Conservation (phyloP, 805 yeast species). For the Metschnikowia continentalis region DNA sequence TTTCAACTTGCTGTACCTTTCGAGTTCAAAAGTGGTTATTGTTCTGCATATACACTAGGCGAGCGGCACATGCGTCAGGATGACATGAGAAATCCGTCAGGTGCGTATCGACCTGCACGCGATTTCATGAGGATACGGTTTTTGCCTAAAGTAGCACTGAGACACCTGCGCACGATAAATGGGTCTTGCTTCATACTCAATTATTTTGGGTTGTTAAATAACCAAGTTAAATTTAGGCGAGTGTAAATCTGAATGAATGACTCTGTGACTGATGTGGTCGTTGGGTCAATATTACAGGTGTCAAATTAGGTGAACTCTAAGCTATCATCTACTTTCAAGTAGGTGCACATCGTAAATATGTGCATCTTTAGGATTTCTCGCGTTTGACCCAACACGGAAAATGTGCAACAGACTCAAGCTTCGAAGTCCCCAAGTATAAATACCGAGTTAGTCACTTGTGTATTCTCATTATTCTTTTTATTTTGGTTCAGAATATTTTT, state of each 20-base stretch:
- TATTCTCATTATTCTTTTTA: neutral
- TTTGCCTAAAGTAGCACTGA: neutral
- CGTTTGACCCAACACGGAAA: neutral
- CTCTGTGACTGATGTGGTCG: neutral
- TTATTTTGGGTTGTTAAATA: neutral
- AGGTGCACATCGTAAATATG: neutral
- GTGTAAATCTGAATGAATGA: neutral
- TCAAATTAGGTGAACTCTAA: neutral
- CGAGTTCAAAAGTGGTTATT: neutral
- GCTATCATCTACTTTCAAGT: neutral
- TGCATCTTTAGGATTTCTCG: neutral
- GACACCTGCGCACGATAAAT: neutral
- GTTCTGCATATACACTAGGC: neutral
- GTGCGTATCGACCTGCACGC: neutral
- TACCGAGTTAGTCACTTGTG: neutral
- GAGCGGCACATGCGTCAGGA: neutral
- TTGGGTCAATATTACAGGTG: neutral
- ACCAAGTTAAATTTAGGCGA: neutral
- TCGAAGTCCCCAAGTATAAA: neutral
- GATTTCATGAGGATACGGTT: neutral
- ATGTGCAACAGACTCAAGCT: neutral
- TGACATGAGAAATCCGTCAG: neutral
- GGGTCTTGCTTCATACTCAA: too few species aligned
- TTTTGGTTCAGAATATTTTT: neutral
- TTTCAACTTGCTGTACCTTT: neutral